Evolutionary conservation across 768 basidiomycete species (phyloP).

Genomic region (Mycena epipterygia): DNA sequence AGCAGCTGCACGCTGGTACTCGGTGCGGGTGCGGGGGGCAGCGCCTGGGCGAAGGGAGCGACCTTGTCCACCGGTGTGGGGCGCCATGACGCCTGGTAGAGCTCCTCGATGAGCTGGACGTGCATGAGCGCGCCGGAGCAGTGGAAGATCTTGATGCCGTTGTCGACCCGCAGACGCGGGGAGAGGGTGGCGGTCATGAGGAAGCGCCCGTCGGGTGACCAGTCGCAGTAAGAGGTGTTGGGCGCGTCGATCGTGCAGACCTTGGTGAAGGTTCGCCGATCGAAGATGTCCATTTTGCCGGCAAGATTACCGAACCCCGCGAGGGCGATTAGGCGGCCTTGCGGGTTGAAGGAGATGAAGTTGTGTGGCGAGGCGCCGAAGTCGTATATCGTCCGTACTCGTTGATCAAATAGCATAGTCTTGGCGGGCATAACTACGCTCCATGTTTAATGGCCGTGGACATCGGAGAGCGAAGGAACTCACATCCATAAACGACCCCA

Average conservation of each 20-base stretch:
- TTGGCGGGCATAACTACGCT: conserved; percentile 93
- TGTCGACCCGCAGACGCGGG: conserved; percentile 95
- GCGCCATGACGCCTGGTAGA: conserved; percentile 91
- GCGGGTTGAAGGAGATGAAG: conserved; percentile 95
- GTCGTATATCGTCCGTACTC: conserved; percentile 89
- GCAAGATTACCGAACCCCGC: conserved; percentile 98
- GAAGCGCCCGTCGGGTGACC: conserved; percentile 95
- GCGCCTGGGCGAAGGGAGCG: conserved; percentile 73
- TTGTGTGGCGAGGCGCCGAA: conserved; percentile 93
- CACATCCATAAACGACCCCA: conserved; percentile 96
- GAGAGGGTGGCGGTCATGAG: conserved; percentile 96
- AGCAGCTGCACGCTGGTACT: conserved; percentile 67
- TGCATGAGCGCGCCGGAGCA: conserved; percentile 91
- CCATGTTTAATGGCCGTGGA: conserved; percentile 11
- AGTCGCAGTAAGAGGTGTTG: conserved; percentile 94
- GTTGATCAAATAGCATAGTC: conserved; percentile 90
- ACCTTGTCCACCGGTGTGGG: conserved; percentile 77
- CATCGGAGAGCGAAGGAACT: conserved; percentile 48
- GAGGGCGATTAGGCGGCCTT: conserved; percentile 87
- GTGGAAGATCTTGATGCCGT: conserved; percentile 97
- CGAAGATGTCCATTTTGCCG: conserved; percentile 93
- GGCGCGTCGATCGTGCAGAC: conserved; percentile 88
- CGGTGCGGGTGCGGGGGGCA: conserved; percentile 80
- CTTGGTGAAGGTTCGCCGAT: conserved; percentile 88
- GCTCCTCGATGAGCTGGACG: conserved; percentile 84